A percentile compares a stretch with the other conserved stretches of the same genome.
Evolutionary conservation across 306 rosid genomes (phyloP).

Genomic region (Hippophae gyantsensis): DNA sequence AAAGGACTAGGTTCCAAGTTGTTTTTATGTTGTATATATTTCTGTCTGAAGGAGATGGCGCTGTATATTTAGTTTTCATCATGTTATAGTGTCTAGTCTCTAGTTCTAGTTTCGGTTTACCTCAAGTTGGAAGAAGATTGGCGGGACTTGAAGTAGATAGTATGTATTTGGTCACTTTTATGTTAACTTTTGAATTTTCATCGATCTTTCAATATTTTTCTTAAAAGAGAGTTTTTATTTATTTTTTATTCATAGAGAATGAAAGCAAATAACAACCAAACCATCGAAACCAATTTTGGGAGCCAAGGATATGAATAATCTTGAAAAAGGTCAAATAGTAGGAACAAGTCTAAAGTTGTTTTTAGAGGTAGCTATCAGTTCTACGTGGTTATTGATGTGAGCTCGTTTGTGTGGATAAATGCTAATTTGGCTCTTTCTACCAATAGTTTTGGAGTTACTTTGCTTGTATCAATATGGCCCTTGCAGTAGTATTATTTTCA

Average conservation of each 20-base stretch:
- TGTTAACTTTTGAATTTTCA: background rate
- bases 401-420: too few species aligned
- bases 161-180: background rate
- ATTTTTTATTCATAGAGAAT: too few species aligned
- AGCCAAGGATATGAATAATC: too few species aligned
- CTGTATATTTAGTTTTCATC: constrained; percentile 25
- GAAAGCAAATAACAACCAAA: too few species aligned
- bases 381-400: too few species aligned
- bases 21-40: constrained; percentile 21
- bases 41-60: constrained; percentile 23
- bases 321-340: constrained; percentile 4
- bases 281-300: too few species aligned
- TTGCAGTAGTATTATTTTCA: too few species aligned
- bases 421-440: too few species aligned
- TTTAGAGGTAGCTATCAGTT: too few species aligned
- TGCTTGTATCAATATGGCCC: too few species aligned
- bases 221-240: background rate
- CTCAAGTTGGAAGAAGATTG: background rate
- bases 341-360: too few species aligned
- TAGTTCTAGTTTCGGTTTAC: background rate
- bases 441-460: too few species aligned
- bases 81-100: constrained; percentile 21
- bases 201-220: background rate
- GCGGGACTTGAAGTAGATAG: background rate
- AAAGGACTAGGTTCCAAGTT: constrained; percentile 16